These are phyloP conservation scores for Hypoxylon lenormandii DNA, from an alignment of 495 filamentous ascomycete species.

Conservation along the genomic window DNA sequence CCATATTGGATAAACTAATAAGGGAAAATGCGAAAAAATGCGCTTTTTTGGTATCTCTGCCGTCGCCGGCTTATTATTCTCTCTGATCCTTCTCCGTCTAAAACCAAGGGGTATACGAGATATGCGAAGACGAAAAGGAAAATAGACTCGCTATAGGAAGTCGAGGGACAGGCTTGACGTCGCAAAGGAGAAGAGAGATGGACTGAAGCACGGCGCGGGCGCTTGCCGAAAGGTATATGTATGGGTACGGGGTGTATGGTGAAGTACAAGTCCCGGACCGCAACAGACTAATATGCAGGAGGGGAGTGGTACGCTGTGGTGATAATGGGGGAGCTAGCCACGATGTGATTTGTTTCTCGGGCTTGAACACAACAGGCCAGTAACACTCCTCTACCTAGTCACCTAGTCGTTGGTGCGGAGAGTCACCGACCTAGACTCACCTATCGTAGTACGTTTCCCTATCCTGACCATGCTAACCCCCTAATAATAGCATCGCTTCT, in stretches of 20 bases:
- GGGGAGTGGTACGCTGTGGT: constrained; percentile 48
- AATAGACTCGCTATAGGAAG: constrained; percentile 46
- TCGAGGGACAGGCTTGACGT: constrained; percentile 46
- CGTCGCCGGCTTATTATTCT: constrained; percentile 54
- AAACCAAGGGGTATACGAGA: constrained; percentile 46
- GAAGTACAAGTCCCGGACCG: constrained; percentile 41
- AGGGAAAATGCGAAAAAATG: constrained; percentile 37
- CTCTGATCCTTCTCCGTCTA: constrained; percentile 43
- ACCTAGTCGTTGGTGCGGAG: constrained; percentile 34
- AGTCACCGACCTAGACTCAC: constrained; percentile 28
- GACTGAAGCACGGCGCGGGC: constrained; percentile 54
- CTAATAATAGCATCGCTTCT: constrained; percentile 57
- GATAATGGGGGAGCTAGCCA: constrained; percentile 38
- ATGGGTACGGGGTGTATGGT: constrained; percentile 51
- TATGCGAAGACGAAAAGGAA: constrained; percentile 54
- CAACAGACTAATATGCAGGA: constrained; percentile 38
- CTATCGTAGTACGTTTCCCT: constrained; percentile 7
- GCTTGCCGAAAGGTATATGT: constrained; percentile 59
- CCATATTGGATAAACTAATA: constrained; percentile 48
- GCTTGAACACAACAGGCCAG: constrained; percentile 44
- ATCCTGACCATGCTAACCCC: constrained; percentile 24
- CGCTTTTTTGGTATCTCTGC: constrained; percentile 47
- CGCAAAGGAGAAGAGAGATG: constrained; percentile 50
- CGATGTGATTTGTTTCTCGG: constrained; percentile 52
- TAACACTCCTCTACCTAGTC: constrained; percentile 28